These are phyloP conservation scores for Tylopilus subfusipes DNA, from an alignment of 768 basidiomycete genomes.

Conservation along the genomic window DNA sequence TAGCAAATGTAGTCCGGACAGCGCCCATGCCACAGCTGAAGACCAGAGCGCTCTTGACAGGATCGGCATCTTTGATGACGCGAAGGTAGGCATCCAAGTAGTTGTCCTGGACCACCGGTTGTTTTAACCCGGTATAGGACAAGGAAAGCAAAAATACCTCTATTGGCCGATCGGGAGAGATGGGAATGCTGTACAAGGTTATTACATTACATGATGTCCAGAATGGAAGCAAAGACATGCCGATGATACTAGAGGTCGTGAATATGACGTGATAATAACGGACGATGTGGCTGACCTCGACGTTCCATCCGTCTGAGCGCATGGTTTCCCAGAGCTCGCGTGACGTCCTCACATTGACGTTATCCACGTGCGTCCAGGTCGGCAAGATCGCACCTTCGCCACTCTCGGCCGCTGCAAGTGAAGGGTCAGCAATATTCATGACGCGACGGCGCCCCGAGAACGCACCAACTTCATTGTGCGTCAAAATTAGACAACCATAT, in stretches of 20 bases:
- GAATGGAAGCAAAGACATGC: constrained; percentile 34
- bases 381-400: constrained; percentile 83
- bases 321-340: constrained; percentile 82
- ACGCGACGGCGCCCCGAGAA: neutral
- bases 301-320: constrained; percentile 81
- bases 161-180: constrained; percentile 87
- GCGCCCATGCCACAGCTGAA: constrained; percentile 98
- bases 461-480: constrained; percentile 88
- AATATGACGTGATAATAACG: constrained; percentile 4
- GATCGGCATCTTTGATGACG: constrained; percentile 77
- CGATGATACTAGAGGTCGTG: constrained; percentile 63
- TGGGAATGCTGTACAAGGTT: constrained; percentile 68
- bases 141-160: constrained; percentile 50
- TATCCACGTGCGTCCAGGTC: constrained; percentile 92
- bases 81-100: constrained; percentile 92
- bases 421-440: constrained; percentile 3
- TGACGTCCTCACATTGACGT: constrained; percentile 77
- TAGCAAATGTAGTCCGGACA: constrained; percentile 93
- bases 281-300: constrained; percentile 55
- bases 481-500: constrained; percentile 86
- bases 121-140: neutral
- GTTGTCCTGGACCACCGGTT: constrained; percentile 58
- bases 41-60: constrained; percentile 75
- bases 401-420: constrained; percentile 43
- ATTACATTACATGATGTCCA: constrained; percentile 1